Evolutionary conservation across 1,284 basidiomycete species (phyloP).

Genomic region (Leccinum pallidistipes): DNA sequence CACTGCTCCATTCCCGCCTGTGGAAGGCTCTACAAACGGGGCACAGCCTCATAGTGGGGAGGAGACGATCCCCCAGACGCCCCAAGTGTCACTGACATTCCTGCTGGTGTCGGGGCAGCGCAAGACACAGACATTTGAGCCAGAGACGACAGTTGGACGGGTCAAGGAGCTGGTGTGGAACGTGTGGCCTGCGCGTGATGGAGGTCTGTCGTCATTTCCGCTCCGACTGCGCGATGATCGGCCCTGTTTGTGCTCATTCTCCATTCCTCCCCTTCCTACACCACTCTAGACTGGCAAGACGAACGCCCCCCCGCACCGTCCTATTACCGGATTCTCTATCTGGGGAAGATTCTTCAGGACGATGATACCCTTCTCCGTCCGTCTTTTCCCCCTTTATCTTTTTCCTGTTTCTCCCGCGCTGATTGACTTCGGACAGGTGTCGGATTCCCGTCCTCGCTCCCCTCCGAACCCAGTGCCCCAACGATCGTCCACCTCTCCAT

Average conservation of each 20-base stretch:
- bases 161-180: conserved; percentile 87
- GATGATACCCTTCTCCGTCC: conserved; percentile 74
- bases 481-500: conserved; percentile 84
- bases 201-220: conserved; percentile 24
- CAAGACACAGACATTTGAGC: conserved; percentile 76
- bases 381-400: conserved; percentile 30
- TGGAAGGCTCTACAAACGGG: not conserved
- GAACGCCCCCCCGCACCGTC: conserved; percentile 79
- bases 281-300: conserved; percentile 73
- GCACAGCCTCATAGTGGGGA: conserved; percentile 10
- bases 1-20: not conserved
- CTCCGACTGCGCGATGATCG: conserved; percentile 13
- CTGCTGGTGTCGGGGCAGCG: conserved; percentile 74
- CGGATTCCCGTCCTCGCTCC: conserved; percentile 42
- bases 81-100: conserved; percentile 72
- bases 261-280: not conserved
- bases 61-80: conserved; percentile 48
- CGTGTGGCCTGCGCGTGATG: conserved; percentile 73
- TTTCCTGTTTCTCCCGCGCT: conserved; percentile 1
- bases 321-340: conserved; percentile 75
- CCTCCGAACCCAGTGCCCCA: conserved; percentile 22
- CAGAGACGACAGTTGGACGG: conserved; percentile 73
- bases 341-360: conserved; percentile 84
- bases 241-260: conserved; percentile 8
- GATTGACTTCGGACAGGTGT: conserved; percentile 40